Conservation (phyloP, 225 moss, liverwort and hornwort genomes). For the Anthoceros angustus region DNA sequence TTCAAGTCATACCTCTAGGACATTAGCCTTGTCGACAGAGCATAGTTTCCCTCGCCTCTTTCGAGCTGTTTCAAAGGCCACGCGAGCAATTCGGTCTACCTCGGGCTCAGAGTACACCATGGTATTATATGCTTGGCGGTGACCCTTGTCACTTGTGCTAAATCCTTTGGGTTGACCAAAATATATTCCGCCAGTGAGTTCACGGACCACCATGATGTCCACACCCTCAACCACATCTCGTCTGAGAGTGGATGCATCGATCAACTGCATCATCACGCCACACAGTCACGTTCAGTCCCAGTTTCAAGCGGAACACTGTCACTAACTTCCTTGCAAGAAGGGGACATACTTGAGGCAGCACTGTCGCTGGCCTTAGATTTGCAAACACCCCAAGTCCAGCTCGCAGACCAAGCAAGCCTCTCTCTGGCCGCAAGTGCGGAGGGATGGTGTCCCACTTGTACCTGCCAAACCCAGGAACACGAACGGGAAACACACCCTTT, state of each 20-base stretch:
- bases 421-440: constrained; percentile 74
- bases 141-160: constrained; percentile 44
- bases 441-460: constrained; percentile 90
- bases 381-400: constrained; percentile 79
- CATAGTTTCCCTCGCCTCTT: constrained; percentile 70
- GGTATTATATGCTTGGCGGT: constrained; percentile 55
- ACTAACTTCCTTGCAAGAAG: neutral
- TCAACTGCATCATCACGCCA: constrained; percentile 32
- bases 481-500: neutral
- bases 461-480: constrained; percentile 21
- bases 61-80: constrained; percentile 88
- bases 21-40: constrained; percentile 98
- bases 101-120: constrained; percentile 80
- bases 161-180: constrained; percentile 90
- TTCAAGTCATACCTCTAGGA: constrained; percentile 47
- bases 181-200: constrained; percentile 93
- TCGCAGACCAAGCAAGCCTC: constrained; percentile 69
- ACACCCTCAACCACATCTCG: constrained; percentile 77
- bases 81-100: constrained; percentile 87
- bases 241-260: constrained; percentile 72
- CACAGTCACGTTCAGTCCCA: neutral
- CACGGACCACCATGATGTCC: constrained; percentile 97
- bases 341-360: constrained; percentile 54
- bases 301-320: neutral
- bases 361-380: constrained; percentile 68